Evolutionary conservation across 352 stramenopile species (phyloP).

Genomic region (Phytophthora idaei): DNA sequence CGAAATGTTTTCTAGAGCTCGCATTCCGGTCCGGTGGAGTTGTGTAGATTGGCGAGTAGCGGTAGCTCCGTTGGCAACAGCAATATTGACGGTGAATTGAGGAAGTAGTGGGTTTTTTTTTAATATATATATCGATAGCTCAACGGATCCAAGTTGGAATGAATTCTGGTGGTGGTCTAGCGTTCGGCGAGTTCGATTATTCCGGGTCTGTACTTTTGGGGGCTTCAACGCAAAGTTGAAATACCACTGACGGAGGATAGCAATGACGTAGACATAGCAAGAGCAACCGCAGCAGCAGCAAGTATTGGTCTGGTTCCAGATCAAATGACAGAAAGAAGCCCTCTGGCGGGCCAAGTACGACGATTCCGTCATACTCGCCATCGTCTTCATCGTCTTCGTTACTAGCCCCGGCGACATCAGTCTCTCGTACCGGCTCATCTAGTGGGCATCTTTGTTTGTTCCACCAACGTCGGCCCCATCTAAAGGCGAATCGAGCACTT

Average conservation of each 20-base stretch:
- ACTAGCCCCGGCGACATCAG: background rate
- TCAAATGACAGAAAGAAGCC: constrained; percentile 6
- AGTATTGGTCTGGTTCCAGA: constrained; percentile 1
- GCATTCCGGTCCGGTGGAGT: constrained; percentile 27
- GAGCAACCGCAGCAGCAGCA: background rate
- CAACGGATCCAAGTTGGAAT: background rate
- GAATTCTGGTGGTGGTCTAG: background rate
- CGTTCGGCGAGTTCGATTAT: constrained; percentile 6
- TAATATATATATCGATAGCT: no score
- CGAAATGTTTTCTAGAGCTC: constrained; percentile 2
- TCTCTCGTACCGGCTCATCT: background rate
- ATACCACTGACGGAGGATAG: constrained; percentile 1
- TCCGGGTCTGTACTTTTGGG: constrained; percentile 1
- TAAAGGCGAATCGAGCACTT: background rate
- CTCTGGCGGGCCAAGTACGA: background rate
- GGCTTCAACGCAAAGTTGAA: constrained; percentile 9
- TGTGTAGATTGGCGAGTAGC: constrained; percentile 23
- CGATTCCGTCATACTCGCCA: background rate
- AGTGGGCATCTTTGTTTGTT: constrained; percentile 2
- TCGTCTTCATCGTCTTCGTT: background rate
- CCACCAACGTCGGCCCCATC: background rate
- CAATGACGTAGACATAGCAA: constrained; percentile 1
- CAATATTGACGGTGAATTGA: no score
- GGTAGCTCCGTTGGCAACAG: background rate
- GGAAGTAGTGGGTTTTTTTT: no score